Evolutionary conservation across 345 rosid species (phyloP).

Genomic region (Rhizophora apiculata): DNA sequence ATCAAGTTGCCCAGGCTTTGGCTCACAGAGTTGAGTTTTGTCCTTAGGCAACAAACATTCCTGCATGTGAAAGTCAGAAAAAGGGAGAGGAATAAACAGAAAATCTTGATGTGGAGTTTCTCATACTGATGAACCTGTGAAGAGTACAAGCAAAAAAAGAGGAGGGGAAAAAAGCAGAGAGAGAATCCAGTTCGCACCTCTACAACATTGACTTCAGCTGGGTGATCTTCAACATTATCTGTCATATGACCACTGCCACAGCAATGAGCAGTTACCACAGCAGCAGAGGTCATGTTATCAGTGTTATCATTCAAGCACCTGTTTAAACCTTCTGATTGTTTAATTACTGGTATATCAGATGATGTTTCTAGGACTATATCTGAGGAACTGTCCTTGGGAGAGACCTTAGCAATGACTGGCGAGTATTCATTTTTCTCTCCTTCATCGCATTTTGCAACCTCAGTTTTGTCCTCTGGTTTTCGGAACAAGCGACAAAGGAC

Average conservation of each 20-base stretch:
- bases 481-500: constrained; percentile 84
- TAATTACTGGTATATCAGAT: constrained; percentile 22
- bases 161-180: too few species aligned
- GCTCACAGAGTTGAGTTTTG: constrained; percentile 23
- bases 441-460: constrained; percentile 43
- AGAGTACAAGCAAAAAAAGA: not conserved
- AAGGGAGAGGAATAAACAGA: not conserved
- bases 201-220: constrained; percentile 29
- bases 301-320: constrained; percentile 33
- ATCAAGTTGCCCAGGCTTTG: constrained; percentile 32
- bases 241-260: constrained; percentile 43
- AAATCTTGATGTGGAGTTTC: not conserved
- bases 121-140: not conserved
- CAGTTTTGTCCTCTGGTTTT: constrained; percentile 56
- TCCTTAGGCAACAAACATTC: constrained; percentile 29
- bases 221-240: constrained; percentile 53
- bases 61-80: constrained; percentile 30
- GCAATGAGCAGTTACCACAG: constrained; percentile 34
- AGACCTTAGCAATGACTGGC: constrained; percentile 48
- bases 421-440: constrained; percentile 48
- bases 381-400: constrained; percentile 61
- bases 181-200: constrained; percentile 37
- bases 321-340: constrained; percentile 28
- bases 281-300: constrained; percentile 30
- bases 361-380: constrained; percentile 60